Conservation (phyloP, 805 yeast species). For the Suhomyces sp. region DNA sequence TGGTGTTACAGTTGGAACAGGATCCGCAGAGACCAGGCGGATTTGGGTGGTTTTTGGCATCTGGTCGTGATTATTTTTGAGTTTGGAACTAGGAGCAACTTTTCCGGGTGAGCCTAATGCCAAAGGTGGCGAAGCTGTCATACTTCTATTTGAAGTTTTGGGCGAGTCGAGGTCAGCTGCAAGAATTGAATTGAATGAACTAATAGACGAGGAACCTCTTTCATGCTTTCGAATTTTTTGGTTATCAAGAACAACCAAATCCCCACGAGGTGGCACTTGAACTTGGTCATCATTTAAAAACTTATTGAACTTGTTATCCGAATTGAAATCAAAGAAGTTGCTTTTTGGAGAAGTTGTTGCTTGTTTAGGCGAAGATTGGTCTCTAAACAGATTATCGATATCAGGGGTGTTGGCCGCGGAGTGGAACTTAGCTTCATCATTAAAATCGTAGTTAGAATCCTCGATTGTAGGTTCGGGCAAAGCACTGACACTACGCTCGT, state of each 20-base stretch:
- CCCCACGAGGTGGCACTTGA: constrained; percentile 26
- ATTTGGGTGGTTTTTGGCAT: neutral
- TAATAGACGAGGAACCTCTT: constrained; percentile 15
- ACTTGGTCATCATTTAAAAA: constrained; percentile 19
- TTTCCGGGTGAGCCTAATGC: neutral
- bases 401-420: neutral
- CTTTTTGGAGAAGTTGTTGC: constrained; percentile 4
- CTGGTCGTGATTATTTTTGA: neutral
- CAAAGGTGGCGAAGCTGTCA: neutral
- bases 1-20: constrained; percentile 2
- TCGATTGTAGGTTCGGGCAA: constrained; percentile 15
- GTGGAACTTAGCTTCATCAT: neutral
- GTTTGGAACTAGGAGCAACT: neutral
- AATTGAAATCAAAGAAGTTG: constrained; percentile 4
- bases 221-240: constrained; percentile 16
- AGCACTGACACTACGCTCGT: constrained; percentile 3
- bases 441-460: constrained; percentile 1
- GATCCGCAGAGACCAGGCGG: neutral
- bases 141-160: neutral
- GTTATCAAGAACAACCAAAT: constrained; percentile 12
- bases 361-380: neutral
- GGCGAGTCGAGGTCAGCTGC: constrained; percentile 1
- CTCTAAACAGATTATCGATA: neutral
- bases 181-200: constrained; percentile 16
- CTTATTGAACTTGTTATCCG: constrained; percentile 13